Conservation (phyloP, 2,329 filamentous ascomycete genomes). For the Didymella sp. region DNA sequence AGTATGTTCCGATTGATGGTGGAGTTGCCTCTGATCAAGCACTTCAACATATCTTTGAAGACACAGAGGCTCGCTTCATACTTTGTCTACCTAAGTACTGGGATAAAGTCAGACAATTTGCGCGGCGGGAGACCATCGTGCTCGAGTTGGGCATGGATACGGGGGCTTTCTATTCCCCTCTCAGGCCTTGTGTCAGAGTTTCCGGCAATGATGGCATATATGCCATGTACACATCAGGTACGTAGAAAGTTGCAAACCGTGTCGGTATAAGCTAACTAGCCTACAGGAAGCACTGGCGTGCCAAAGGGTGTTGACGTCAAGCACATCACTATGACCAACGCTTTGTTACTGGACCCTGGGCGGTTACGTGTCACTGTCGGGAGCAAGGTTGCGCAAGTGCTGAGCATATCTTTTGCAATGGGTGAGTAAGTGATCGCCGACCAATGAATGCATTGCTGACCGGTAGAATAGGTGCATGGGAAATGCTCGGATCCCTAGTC, state of each 20-base stretch:
- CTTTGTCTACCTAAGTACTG: conserved; percentile 55
- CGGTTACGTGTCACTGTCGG: conserved; percentile 60
- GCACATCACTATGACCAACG: conserved; percentile 63
- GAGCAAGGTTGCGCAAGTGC: conserved; percentile 61
- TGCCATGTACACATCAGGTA: conserved; percentile 61
- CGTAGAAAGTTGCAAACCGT: neutral
- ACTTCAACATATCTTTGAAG: conserved; percentile 58
- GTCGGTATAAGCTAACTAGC: neutral
- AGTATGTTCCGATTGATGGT: conserved; percentile 67
- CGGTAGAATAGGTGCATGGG: conserved; percentile 61
- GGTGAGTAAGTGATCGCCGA: conserved; percentile 51
- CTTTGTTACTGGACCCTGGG: conserved; percentile 60
- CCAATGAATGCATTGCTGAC: neutral
- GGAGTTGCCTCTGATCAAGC: conserved; percentile 48
- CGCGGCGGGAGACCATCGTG: conserved; percentile 24
- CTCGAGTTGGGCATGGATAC: conserved; percentile 32
- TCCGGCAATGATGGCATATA: conserved; percentile 41
- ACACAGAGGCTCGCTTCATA: conserved; percentile 56
- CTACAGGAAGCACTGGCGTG: conserved; percentile 59
- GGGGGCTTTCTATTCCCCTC: conserved; percentile 31
- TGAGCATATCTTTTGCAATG: conserved; percentile 69
- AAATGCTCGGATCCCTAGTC: conserved; percentile 63
- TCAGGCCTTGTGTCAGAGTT: conserved; percentile 29
- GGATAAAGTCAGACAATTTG: conserved; percentile 35
- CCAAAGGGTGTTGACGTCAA: conserved; percentile 67